Evolutionary conservation across 306 rosid species (phyloP).

Genomic region (Echinosophora koreensis): DNA sequence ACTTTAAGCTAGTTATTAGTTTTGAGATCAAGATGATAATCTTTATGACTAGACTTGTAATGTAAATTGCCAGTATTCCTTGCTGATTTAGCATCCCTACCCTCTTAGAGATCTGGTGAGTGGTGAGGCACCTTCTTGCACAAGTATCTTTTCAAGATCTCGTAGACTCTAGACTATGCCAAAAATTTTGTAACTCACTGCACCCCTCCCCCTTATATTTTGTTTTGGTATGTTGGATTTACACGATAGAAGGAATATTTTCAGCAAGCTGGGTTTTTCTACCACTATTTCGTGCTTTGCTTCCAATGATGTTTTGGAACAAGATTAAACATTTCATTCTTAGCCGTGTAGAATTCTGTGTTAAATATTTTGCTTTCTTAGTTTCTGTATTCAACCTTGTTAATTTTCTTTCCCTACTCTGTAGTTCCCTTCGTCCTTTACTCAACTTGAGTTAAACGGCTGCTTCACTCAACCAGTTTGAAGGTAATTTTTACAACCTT

Average conservation of each 20-base stretch:
- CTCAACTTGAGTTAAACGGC: constrained; percentile 61
- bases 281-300: constrained; percentile 9
- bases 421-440: constrained; percentile 82
- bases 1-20: not conserved
- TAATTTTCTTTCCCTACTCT: constrained; percentile 44
- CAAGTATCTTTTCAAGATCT: not conserved
- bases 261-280: constrained; percentile 3
- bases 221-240: not conserved
- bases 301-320: constrained; percentile 25
- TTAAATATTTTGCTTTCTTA: constrained; percentile 3
- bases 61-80: not conserved
- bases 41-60: not conserved
- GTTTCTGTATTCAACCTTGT: constrained; percentile 19
- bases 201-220: not conserved
- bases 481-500: constrained; percentile 57
- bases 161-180: not conserved
- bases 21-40: constrained; percentile 35
- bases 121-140: not conserved
- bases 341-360: not conserved
- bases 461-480: constrained; percentile 36
- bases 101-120: not conserved
- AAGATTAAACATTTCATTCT: constrained; percentile 20
- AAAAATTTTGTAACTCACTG: not conserved
- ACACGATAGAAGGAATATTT: constrained; percentile 3
- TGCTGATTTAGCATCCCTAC: constrained; percentile 10